phyloP scores from a whole-genome alignment of 331 rosid genomes.

The Erythrophleum ivorense region DNA sequence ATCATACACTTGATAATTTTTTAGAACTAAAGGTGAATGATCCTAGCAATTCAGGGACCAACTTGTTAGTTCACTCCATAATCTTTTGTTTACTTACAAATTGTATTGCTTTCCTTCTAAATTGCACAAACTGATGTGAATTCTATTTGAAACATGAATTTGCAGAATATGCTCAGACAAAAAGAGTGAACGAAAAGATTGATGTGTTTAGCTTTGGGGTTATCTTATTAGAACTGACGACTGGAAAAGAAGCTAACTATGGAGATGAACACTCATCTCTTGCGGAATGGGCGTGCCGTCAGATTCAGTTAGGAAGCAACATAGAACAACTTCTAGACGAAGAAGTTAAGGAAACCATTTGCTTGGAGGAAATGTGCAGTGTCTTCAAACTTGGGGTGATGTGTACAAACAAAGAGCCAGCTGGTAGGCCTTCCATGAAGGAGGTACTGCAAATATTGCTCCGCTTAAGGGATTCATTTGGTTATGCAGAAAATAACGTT shows the following conservation, averaged over 20 bases:
- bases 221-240: conserved; percentile 70
- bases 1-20: no score
- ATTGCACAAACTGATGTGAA: not conserved
- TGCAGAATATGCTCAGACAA: conserved; percentile 76
- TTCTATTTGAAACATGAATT: conserved; percentile 12
- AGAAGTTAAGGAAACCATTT: conserved; percentile 53
- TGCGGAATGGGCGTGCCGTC: conserved; percentile 75
- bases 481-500: conserved; percentile 28
- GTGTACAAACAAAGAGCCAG: conserved; percentile 54
- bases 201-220: conserved; percentile 91
- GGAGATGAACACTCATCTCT: conserved; percentile 77
- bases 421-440: conserved; percentile 65
- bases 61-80: no score
- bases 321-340: conserved; percentile 63
- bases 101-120: not conserved
- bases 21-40: no score
- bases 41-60: no score
- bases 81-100: not conserved
- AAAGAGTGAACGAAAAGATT: conserved; percentile 72
- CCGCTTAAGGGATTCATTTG: conserved; percentile 1
- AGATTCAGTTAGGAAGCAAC: conserved; percentile 46
- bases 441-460: conserved; percentile 51
- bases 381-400: conserved; percentile 60
- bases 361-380: conserved; percentile 60
- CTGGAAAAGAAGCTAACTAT: conserved; percentile 73